phyloP scores from a whole-genome alignment of 129 eudicot genomes.

The Deinandra increscens region DNA sequence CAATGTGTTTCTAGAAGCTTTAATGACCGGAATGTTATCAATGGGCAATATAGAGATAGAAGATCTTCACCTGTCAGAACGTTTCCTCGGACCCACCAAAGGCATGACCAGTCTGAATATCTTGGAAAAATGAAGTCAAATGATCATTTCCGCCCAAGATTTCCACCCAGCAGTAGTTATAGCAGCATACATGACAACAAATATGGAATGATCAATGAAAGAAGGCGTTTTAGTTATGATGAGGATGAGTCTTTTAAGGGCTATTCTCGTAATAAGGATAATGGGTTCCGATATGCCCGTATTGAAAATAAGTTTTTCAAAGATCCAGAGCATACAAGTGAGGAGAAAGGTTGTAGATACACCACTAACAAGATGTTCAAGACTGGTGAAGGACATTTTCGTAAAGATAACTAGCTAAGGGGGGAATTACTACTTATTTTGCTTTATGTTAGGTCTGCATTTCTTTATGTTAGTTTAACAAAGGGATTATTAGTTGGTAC shows the following conservation, averaged over 20 bases:
- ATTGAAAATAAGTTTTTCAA: conserved; percentile 13
- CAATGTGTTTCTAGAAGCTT: conserved; percentile 39
- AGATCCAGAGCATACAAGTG: conserved; percentile 9
- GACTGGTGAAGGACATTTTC: conserved; percentile 34
- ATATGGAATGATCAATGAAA: conserved; percentile 39
- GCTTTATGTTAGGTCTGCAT: conserved; percentile 25
- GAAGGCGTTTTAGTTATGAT: conserved; percentile 45
- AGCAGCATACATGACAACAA: conserved; percentile 36
- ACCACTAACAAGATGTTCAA: conserved; percentile 31
- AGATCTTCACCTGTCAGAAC: conserved; percentile 56
- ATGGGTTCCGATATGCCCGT: conserved; percentile 29
- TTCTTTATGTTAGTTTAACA: conserved; percentile 17
- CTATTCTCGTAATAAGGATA: conserved; percentile 36
- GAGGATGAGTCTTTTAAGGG: conserved; percentile 29
- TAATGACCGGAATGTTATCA: conserved; percentile 39
- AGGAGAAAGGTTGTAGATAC: conserved; percentile 31
- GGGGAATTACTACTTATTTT: conserved; percentile 31
- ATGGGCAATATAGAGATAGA: conserved; percentile 46
- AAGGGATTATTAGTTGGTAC: conserved; percentile 42
- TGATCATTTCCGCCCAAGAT: conserved; percentile 51
- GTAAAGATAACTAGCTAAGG: conserved; percentile 29
- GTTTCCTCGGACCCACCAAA: conserved; percentile 32
- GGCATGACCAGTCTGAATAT: conserved; percentile 39
- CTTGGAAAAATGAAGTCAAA: conserved; percentile 45
- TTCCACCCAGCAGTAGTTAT: conserved; percentile 34